Conservation (phyloP, 2,329 filamentous ascomycete species). For the Grosmannia serpens region DNA sequence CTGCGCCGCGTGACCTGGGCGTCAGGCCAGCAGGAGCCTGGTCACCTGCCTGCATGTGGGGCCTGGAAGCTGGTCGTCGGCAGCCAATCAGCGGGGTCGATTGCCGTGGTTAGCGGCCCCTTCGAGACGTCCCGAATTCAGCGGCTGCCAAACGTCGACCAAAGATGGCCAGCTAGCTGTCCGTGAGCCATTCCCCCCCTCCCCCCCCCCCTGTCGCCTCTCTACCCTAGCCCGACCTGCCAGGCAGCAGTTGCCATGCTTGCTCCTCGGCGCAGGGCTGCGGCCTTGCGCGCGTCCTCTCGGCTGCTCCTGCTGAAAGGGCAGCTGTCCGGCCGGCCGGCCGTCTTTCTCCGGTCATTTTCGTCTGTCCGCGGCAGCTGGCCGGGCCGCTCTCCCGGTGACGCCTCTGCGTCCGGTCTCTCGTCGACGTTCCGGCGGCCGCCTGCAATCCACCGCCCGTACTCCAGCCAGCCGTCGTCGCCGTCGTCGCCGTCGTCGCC, state of each 20-base stretch:
- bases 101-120: too few species aligned
- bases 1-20: slow-evolving; percentile 6
- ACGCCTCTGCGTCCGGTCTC: not conserved
- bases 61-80: not conserved
- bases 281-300: not conserved
- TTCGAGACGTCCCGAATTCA: not conserved
- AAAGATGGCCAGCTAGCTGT: too few species aligned
- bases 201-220: not conserved
- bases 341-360: not conserved
- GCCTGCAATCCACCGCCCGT: too few species aligned
- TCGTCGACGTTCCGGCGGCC: too few species aligned
- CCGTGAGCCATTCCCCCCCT: too few species aligned
- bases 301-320: not conserved
- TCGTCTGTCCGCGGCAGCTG: not conserved
- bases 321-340: too few species aligned
- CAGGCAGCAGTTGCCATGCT: slow-evolving; percentile 15
- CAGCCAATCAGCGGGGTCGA: not conserved
- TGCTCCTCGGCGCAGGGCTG: slow-evolving; percentile 11
- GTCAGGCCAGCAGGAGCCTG: not conserved
- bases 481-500: slow-evolving; percentile 13
- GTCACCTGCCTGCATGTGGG: too few species aligned
- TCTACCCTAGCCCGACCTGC: not conserved
- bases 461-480: not conserved
- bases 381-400: too few species aligned
- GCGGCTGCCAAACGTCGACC: not conserved